Evolutionary conservation across 2,329 filamentous ascomycete species (phyloP).

Genomic region (Cladosporium sp.): DNA sequence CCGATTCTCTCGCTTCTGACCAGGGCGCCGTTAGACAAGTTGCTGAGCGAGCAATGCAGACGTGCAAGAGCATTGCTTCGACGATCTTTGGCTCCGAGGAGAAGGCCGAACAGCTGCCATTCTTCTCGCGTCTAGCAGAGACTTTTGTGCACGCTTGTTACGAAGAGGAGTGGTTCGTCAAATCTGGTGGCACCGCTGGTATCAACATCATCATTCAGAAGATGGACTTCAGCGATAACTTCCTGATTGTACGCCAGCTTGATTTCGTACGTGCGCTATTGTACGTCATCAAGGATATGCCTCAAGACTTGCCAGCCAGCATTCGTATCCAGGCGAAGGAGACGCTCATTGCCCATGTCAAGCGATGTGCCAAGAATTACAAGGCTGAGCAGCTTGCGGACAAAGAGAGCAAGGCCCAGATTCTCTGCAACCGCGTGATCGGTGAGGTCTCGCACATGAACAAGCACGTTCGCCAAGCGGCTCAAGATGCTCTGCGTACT

Average conservation of each 20-base stretch:
- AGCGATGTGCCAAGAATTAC: slow-evolving; percentile 72
- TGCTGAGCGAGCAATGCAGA: slow-evolving; percentile 71
- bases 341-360: slow-evolving; percentile 68
- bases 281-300: slow-evolving; percentile 98
- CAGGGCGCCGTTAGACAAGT: slow-evolving; percentile 73
- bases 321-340: slow-evolving; percentile 78
- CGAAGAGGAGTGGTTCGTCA: slow-evolving; percentile 98
- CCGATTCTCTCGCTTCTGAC: slow-evolving; percentile 86
- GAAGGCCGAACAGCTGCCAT: slow-evolving; percentile 68
- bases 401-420: slow-evolving; percentile 61
- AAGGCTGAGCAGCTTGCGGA: slow-evolving; percentile 74
- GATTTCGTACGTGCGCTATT: slow-evolving; percentile 89
- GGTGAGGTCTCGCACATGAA: slow-evolving; percentile 94
- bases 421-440: slow-evolving; percentile 79
- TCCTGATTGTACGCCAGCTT: slow-evolving; percentile 75
- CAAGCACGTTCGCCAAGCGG: slow-evolving; percentile 83
- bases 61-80: slow-evolving; percentile 69
- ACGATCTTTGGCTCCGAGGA: slow-evolving; percentile 73
- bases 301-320: slow-evolving; percentile 83
- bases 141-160: slow-evolving; percentile 93
- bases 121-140: slow-evolving; percentile 78
- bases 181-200: slow-evolving; percentile 84
- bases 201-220: slow-evolving; percentile 85
- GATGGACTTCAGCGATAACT: slow-evolving; percentile 75
- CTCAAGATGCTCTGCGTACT: slow-evolving; percentile 72